phyloP scores from a whole-genome alignment of 768 basidiomycete genomes.

The Termitomyces sp. region DNA sequence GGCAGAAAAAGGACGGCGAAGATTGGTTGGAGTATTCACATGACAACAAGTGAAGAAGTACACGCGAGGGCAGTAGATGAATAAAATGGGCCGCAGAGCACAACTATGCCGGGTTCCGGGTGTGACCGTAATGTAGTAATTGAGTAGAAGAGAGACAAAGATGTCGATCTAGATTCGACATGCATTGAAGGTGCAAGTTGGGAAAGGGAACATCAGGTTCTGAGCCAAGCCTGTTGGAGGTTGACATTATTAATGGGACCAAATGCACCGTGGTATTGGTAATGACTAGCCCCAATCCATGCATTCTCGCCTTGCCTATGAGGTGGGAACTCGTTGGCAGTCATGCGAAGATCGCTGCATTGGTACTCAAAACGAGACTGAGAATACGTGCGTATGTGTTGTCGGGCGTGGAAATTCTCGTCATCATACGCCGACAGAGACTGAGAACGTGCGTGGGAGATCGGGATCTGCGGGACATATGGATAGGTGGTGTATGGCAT shows the following conservation, averaged over 20 bases:
- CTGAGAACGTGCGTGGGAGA: conserved; percentile 51
- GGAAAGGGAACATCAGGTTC: conserved; percentile 29
- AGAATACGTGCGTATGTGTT: conserved; percentile 56
- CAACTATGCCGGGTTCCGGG: conserved; percentile 24
- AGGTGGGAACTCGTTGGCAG: conserved; percentile 34
- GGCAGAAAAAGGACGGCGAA: conserved; percentile 22
- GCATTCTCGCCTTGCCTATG: conserved; percentile 30
- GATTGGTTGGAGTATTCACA: conserved; percentile 27
- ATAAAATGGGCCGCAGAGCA: conserved; percentile 23
- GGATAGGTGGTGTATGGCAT: conserved; percentile 32
- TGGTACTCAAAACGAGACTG: conserved; percentile 52
- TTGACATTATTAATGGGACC: conserved; percentile 35
- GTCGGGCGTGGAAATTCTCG: conserved; percentile 38
- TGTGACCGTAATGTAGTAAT: conserved; percentile 30
- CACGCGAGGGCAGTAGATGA: conserved; percentile 22
- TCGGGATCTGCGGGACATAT: conserved; percentile 27
- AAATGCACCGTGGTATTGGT: conserved; percentile 35
- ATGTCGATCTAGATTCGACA: conserved; percentile 25
- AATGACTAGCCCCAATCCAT: conserved; percentile 40
- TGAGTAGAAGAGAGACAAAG: conserved; percentile 18
- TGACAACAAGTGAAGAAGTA: conserved; percentile 22
- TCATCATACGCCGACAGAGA: conserved; percentile 51
- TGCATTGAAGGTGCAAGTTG: conserved; percentile 3
- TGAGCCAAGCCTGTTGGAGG: conserved; percentile 47
- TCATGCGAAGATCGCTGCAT: conserved; percentile 40